These are phyloP conservation scores for Zostera marina DNA, from an alignment of 116 monocot species.

Conservation along the genomic window DNA sequence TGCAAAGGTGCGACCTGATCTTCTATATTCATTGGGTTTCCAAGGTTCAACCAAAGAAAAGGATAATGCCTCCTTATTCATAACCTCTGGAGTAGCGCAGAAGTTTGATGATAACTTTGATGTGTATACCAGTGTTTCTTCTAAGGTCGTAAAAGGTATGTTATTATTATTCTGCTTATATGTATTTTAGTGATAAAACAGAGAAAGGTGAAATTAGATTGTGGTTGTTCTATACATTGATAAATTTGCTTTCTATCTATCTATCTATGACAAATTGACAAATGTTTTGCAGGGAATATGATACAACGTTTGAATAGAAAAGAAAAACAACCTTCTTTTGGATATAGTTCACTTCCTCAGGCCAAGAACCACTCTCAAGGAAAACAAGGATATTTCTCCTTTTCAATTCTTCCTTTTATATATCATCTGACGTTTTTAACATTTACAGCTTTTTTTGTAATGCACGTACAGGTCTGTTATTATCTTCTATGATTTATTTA, in stretches of 20 bases:
- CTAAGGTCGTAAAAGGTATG: conserved; percentile 24
- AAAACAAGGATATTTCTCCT: conserved; percentile 19
- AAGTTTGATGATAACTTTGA: conserved; percentile 10
- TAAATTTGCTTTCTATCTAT: too few relatives aligned
- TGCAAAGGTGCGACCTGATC: conserved; percentile 17
- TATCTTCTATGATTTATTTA: neutral
- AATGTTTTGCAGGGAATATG: conserved; percentile 19
- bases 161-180: neutral
- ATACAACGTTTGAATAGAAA: conserved; percentile 21
- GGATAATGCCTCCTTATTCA: conserved; percentile 2
- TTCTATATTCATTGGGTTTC: conserved; percentile 21
- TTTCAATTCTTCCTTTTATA: conserved; percentile 60
- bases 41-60: conserved; percentile 9
- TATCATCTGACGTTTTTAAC: conserved; percentile 63
- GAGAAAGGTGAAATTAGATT: too few relatives aligned
- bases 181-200: too few relatives aligned
- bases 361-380: conserved; percentile 8
- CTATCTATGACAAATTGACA: neutral
- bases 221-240: too few relatives aligned
- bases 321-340: conserved; percentile 6
- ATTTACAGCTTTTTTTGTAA: conserved; percentile 47
- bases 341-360: neutral
- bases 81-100: conserved; percentile 7
- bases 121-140: conserved; percentile 6
- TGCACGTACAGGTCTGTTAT: conserved; percentile 74